Evolutionary conservation across 2,329 filamentous ascomycete species (phyloP).

Genomic region (Aspergillus vadensis): DNA sequence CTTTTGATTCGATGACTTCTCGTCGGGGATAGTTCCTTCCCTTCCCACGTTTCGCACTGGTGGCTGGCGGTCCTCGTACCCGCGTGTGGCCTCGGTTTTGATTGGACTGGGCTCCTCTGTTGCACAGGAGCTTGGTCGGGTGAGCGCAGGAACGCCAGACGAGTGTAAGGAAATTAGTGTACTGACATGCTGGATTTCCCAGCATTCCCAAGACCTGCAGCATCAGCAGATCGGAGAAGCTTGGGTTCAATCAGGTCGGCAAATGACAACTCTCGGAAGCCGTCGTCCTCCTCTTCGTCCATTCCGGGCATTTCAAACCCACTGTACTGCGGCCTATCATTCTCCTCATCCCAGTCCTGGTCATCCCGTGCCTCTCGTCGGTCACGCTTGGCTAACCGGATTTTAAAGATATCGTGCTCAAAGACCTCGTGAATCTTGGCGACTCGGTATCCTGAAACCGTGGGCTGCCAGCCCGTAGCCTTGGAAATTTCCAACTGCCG

Average conservation of each 20-base stretch:
- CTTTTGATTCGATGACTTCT: neutral
- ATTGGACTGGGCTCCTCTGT: conserved; percentile 20
- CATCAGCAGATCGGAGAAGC: conserved; percentile 55
- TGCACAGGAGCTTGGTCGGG: conserved; percentile 33
- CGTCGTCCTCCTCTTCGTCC: conserved; percentile 60
- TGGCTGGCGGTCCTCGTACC: conserved; percentile 6
- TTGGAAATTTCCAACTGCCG: conserved; percentile 52
- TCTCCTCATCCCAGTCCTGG: conserved; percentile 55
- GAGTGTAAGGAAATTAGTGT: conserved; percentile 32
- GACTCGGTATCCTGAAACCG: conserved; percentile 60
- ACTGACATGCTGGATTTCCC: conserved; percentile 43
- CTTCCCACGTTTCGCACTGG: neutral
- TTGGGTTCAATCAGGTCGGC: conserved; percentile 68
- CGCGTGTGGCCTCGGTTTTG: conserved; percentile 1
- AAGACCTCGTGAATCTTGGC: conserved; percentile 63
- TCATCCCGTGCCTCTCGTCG: conserved; percentile 54
- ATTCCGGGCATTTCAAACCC: conserved; percentile 75
- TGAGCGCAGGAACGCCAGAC: conserved; percentile 31
- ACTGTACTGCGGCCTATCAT: conserved; percentile 72
- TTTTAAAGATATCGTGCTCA: conserved; percentile 57
- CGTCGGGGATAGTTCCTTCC: neutral
- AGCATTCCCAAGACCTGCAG: conserved; percentile 29
- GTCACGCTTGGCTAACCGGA: conserved; percentile 71
- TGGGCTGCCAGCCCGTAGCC: conserved; percentile 50
- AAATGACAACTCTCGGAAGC: conserved; percentile 62